Evolutionary conservation across 768 basidiomycete species (phyloP), one percentile per base, ranked within the genome.

Genomic region (Porpolomopsis calyptriformis): DNA sequence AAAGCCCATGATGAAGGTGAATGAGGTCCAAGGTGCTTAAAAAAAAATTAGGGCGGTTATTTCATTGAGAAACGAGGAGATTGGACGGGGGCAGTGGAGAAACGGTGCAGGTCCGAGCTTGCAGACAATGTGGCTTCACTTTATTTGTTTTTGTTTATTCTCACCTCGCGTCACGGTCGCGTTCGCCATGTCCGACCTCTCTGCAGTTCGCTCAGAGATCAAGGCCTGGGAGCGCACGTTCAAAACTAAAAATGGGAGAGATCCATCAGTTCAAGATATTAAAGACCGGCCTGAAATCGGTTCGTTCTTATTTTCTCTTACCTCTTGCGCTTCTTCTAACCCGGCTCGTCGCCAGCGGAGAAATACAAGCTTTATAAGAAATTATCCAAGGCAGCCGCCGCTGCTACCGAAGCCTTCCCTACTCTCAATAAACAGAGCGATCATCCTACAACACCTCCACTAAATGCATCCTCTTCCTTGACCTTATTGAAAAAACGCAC

Each of bases 281-380:
- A 81, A 70, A 57, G 64, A 70, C 35, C 66, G 72, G 14, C 77
- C 77, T 5, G 53, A 56, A 42, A 78, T 88, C 49, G 84, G 86
- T 88, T 46, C 52, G 78, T 62, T 38, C 31, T 42, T 42, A 31
- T 12, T 27, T 16, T 26, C 29, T 42, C 16, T 37, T 37, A 5
- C 19, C 10, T 1, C 12, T 14, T 18, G 25, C n/a, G n/a, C 44
- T 50, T 45, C 20, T 33, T 47, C 53, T 55, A 57, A 50, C 40
- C 49, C 52, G 44, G 40, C 47, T 40, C 52, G 40, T 42, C 20
- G 49, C 10, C 57, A 89, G 86, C 82, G 49, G 73, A 77, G 52
- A 87, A 83, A 60, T 90, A 90, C 68, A 88, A 74, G 61, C 71
- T 76, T 24, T 87, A 89, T 71, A 89, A 88, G 71, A 78, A 73